Conservation (phyloP, 2,329 filamentous ascomycete species). For the Lecanicillium sp. region DNA sequence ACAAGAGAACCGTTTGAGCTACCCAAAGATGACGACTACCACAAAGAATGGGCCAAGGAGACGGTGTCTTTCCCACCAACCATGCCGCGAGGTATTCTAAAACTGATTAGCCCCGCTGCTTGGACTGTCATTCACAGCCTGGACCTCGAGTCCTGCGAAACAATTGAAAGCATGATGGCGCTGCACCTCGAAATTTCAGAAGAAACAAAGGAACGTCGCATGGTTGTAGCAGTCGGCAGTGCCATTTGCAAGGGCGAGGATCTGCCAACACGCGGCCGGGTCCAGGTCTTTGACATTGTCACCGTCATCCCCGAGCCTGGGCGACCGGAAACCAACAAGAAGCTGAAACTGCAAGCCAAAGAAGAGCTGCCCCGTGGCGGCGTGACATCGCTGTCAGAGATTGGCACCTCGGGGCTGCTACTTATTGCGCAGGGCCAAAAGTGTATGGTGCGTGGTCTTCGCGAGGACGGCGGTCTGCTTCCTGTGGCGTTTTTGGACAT, state of each 20-base stretch:
- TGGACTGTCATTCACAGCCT: conserved; percentile 75
- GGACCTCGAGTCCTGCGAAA: conserved; percentile 67
- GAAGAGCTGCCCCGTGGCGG: conserved; percentile 90
- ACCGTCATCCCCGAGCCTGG: conserved; percentile 85
- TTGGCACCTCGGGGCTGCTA: conserved; percentile 82
- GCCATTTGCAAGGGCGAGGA: conserved; percentile 86
- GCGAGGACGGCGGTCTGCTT: conserved; percentile 86
- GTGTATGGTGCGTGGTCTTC: conserved; percentile 91
- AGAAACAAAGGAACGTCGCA: conserved; percentile 76
- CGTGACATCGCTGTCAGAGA: conserved; percentile 77
- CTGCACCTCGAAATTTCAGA: conserved; percentile 87
- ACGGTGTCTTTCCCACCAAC: conserved; percentile 59
- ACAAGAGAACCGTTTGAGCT: conserved; percentile 67
- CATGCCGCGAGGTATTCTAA: conserved; percentile 65
- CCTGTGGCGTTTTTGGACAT: conserved; percentile 98
- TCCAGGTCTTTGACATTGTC: conserved; percentile 90
- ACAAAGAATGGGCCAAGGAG: conserved; percentile 74
- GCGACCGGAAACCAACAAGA: conserved; percentile 76
- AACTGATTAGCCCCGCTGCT: conserved; percentile 69
- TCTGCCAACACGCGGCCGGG: conserved; percentile 72
- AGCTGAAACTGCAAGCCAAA: conserved; percentile 76
- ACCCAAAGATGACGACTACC: conserved; percentile 78
- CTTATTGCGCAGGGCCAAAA: conserved; percentile 93
- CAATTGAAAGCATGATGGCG: conserved; percentile 73
- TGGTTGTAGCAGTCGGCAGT: conserved; percentile 79